Evolutionary conservation across 345 rosid genomes (phyloP).

Genomic region (Eucalyptus regnans): DNA sequence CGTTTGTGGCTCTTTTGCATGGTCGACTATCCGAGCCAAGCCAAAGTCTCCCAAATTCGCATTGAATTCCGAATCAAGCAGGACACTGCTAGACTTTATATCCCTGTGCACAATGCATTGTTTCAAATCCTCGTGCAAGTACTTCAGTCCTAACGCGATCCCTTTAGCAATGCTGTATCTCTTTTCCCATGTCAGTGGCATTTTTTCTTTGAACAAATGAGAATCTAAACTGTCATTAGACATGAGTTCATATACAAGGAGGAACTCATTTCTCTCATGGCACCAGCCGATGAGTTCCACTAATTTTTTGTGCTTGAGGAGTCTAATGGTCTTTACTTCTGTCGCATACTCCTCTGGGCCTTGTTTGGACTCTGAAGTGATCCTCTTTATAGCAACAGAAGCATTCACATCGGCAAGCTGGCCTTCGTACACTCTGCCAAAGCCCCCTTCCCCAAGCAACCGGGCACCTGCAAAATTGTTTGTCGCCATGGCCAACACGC

Average conservation of each 20-base stretch:
- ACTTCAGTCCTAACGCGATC: not conserved
- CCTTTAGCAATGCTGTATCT: not conserved
- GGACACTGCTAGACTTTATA: constrained; percentile 14
- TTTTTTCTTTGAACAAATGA: not conserved
- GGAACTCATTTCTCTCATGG: not conserved
- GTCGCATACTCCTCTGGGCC: not conserved
- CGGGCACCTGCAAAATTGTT: not conserved
- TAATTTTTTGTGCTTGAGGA: not conserved
- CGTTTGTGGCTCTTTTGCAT: not conserved
- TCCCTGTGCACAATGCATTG: constrained; percentile 14
- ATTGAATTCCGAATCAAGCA: not conserved
- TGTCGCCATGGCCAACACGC: too few relatives aligned
- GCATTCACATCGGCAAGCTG: not conserved
- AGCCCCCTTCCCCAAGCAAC: not conserved
- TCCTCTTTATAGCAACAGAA: not conserved
- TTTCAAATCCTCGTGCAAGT: constrained; percentile 11
- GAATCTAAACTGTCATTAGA: not conserved
- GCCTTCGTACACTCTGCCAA: not conserved
- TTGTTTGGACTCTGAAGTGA: not conserved
- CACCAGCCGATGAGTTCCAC: not conserved
- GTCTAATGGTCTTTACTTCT: not conserved
- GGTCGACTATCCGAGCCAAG: constrained; percentile 17
- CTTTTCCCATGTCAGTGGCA: not conserved
- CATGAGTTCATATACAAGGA: not conserved
- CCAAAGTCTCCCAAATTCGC: constrained; percentile 25